Percentiles rank a stretch among this genome's conserved stretches.
Conservation (phyloP, 225 moss, liverwort and hornwort genomes). For the Sphagnum contortum region DNA sequence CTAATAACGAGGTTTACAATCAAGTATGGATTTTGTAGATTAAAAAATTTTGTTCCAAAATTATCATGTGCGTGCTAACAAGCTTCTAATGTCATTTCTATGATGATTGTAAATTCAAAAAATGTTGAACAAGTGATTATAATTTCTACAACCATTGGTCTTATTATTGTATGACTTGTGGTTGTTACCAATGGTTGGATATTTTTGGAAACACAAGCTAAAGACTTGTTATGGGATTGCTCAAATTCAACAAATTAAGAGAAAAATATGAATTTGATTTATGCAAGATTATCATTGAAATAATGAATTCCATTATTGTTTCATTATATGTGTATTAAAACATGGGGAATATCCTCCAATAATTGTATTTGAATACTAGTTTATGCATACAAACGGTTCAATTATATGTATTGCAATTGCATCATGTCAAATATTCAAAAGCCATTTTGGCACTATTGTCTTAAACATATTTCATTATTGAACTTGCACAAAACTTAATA, state of each 20-base stretch:
- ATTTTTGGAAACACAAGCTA: neutral
- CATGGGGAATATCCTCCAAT: neutral
- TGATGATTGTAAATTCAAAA: neutral
- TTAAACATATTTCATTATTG: neutral
- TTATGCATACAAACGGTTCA: neutral
- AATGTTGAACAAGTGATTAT: neutral
- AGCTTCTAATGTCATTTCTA: neutral
- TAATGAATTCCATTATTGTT: neutral
- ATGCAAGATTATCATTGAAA: too few relatives aligned
- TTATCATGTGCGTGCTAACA: neutral
- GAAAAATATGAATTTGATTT: neutral
- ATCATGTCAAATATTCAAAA: neutral
- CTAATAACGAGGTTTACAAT: too few relatives aligned
- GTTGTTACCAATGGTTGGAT: neutral
- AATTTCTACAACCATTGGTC: neutral
- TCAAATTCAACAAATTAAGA: neutral
- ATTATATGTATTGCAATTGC: neutral
- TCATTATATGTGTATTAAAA: neutral
- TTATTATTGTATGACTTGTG: neutral
- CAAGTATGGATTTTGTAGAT: too few relatives aligned
- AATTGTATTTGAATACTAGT: neutral
- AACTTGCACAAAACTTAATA: constrained; percentile 14
- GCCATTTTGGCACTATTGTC: too few relatives aligned
- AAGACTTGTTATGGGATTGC: neutral
- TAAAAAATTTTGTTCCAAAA: neutral